Percentiles rank a stretch among this genome's conserved stretches.
phyloP scores from a whole-genome alignment of 305 asterid genomes.

The Withania somnifera region DNA sequence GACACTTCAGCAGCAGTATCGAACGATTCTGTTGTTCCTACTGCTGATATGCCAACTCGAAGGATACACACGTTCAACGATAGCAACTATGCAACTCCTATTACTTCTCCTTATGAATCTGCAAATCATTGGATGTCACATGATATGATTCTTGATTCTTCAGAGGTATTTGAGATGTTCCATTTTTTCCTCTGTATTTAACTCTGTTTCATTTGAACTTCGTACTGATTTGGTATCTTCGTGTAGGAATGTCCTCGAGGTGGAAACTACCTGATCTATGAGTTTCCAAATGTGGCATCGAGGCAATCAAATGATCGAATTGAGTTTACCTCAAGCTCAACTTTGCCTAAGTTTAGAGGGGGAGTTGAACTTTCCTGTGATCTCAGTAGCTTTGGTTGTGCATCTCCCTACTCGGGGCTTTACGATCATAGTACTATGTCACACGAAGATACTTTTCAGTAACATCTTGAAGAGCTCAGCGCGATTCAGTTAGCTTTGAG shows the following conservation, averaged over 20 bases:
- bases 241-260: no score
- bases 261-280: no score
- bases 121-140: constrained; percentile 15
- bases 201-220: no score
- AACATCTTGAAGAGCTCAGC: not conserved
- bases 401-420: not conserved
- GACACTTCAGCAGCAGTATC: not conserved
- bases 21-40: constrained; percentile 10
- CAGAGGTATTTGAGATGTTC: no score
- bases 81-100: constrained; percentile 29
- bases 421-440: constrained; percentile 13
- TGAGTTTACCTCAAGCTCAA: no score
- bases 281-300: no score
- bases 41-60: not conserved
- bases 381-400: no score
- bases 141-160: constrained; percentile 31
- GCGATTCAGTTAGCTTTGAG: not conserved
- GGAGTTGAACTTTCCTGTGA: no score
- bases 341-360: no score
- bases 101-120: constrained; percentile 21
- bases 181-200: no score
- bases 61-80: not conserved
- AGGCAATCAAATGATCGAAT: no score
- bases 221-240: no score
- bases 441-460: not conserved